phyloP scores from a whole-genome alignment of 1,284 basidiomycete genomes.

The Coniophora puteana region DNA sequence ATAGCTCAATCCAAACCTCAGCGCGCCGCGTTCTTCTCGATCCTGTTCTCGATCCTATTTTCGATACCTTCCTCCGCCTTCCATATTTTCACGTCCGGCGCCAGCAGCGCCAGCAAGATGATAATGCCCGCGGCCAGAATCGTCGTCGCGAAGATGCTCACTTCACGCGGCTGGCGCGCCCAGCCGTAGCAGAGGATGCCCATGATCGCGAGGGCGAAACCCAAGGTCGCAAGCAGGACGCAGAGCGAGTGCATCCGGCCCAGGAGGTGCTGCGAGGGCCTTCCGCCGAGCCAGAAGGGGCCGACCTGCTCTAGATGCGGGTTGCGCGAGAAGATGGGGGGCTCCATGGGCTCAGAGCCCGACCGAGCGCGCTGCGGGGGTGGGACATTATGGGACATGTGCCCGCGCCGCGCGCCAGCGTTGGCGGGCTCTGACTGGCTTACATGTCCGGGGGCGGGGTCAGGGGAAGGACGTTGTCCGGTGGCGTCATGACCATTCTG shows the following conservation, averaged over 20 bases:
- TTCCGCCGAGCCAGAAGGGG: slow-evolving; percentile 22
- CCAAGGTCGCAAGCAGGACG: slow-evolving; percentile 42
- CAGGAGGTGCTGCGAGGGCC: slow-evolving; percentile 42
- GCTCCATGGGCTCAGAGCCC: slow-evolving; percentile 9
- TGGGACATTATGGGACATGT: not conserved
- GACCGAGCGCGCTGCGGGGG: not conserved
- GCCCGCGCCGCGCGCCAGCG: not conserved
- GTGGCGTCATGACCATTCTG: slow-evolving; percentile 17
- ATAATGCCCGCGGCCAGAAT: slow-evolving; percentile 30
- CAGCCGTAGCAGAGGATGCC: slow-evolving; percentile 52
- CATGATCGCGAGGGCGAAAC: slow-evolving; percentile 46
- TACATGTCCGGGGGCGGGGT: not conserved
- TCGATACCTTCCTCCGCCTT: too few species aligned
- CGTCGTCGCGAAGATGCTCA: slow-evolving; percentile 38
- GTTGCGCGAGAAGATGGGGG: slow-evolving; percentile 34
- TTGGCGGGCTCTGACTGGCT: slow-evolving; percentile 1
- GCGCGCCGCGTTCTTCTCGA: too few species aligned
- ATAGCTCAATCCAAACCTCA: too few species aligned
- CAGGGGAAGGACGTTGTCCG: slow-evolving; percentile 1
- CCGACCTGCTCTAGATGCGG: slow-evolving; percentile 45
- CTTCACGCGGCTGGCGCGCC: slow-evolving; percentile 39
- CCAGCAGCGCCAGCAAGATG: slow-evolving; percentile 8
- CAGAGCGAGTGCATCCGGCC: slow-evolving; percentile 47
- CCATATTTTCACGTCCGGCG: not conserved
- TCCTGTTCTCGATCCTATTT: too few species aligned